phyloP scores from a whole-genome alignment of 163 green algal genomes.

The Scenedesmus sp. region DNA sequence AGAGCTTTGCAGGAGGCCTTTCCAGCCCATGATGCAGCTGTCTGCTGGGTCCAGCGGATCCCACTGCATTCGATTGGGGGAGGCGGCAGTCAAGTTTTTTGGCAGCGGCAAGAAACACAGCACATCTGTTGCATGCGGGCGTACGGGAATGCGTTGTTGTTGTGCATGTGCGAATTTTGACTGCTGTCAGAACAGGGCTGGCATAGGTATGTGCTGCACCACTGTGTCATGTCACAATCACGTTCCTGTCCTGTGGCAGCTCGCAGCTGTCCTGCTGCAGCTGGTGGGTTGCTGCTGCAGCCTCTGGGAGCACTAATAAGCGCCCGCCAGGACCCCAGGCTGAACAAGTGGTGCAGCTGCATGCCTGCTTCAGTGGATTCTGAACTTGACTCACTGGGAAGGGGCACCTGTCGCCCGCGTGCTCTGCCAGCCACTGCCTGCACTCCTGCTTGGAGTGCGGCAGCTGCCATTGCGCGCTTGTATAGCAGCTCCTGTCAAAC shows the following conservation, averaged over 20 bases:
- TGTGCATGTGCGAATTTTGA: no score
- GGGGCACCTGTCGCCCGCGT: neutral
- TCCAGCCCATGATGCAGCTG: constrained; percentile 19
- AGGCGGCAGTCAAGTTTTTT: neutral
- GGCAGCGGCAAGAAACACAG: neutral
- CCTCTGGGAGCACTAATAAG: neutral
- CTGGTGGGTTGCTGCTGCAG: neutral
- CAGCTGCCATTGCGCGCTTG: neutral
- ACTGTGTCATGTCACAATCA: neutral
- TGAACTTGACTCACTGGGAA: constrained; percentile 9
- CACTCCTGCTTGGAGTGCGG: constrained; percentile 2
- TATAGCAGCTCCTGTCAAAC: constrained; percentile 15
- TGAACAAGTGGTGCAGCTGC: neutral
- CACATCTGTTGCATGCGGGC: neutral
- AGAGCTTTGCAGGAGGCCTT: neutral
- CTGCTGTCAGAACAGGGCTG: no score
- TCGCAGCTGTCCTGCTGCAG: no score
- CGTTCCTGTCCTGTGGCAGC: no score
- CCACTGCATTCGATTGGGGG: neutral
- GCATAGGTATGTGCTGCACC: neutral
- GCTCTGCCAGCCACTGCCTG: constrained; percentile 2
- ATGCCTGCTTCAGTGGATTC: neutral
- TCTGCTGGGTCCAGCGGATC: constrained; percentile 23
- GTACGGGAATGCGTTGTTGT: no score
- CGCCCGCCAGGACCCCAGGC: no score